Evolutionary conservation across 2,329 filamentous ascomycete species (phyloP).

Genomic region (Knufia petricola): DNA sequence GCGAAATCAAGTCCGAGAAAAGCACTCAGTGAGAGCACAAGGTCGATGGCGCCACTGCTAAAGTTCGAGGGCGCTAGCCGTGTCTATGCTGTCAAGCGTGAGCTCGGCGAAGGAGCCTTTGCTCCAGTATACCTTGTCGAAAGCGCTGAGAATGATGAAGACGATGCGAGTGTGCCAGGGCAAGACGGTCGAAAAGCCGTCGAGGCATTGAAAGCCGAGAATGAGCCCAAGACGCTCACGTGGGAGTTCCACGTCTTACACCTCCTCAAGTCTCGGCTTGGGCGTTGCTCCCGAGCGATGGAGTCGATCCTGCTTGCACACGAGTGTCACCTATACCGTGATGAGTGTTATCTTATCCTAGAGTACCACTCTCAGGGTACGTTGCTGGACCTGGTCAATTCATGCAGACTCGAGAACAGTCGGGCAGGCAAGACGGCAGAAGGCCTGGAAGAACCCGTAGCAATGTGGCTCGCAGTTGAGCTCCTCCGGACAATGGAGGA

Average conservation of each 20-base stretch:
- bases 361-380: slow-evolving; percentile 85
- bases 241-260: slow-evolving; percentile 99
- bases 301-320: slow-evolving; percentile 74
- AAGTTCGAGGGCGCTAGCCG: slow-evolving; percentile 56
- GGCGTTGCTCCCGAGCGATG: slow-evolving; percentile 52
- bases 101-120: slow-evolving; percentile 88
- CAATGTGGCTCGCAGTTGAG: slow-evolving; percentile 93
- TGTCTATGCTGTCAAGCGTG: slow-evolving; percentile 68
- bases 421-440: slow-evolving; percentile 37
- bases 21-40: slow-evolving; percentile 47
- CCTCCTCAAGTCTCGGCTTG: slow-evolving; percentile 66
- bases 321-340: slow-evolving; percentile 82
- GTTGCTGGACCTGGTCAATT: slow-evolving; percentile 86
- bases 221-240: slow-evolving; percentile 52
- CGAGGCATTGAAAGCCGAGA: slow-evolving; percentile 92
- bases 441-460: slow-evolving; percentile 73
- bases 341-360: slow-evolving; percentile 82
- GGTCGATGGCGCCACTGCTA: slow-evolving; percentile 54
- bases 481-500: slow-evolving; percentile 82
- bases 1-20: slow-evolving; percentile 29
- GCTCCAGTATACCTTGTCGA: slow-evolving; percentile 91
- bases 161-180: slow-evolving; percentile 39
- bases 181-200: slow-evolving; percentile 49
- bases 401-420: slow-evolving; percentile 59
- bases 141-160: slow-evolving; percentile 40